Evolutionary conservation across 2,329 filamentous ascomycete species (phyloP).

Genomic region (Aspergillus arachidicola): DNA sequence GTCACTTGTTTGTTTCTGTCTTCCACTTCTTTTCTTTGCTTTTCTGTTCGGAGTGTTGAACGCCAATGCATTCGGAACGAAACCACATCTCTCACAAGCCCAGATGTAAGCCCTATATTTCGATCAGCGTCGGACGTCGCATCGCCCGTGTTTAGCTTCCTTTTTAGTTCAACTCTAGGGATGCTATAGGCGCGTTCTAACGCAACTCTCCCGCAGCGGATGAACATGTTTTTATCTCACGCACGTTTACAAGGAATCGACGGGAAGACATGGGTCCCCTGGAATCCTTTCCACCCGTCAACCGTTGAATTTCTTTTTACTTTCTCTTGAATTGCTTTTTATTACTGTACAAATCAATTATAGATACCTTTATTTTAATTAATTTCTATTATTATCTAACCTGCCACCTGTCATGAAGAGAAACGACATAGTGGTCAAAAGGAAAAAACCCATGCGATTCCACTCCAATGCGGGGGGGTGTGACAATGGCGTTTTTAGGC

Average conservation of each 20-base stretch:
- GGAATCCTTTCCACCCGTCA: constrained; percentile 12
- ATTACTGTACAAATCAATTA: constrained; percentile 1
- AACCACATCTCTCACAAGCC: background rate
- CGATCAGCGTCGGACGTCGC: constrained; percentile 5
- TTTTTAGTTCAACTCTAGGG: constrained; percentile 6
- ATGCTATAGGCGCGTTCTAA: constrained; percentile 12
- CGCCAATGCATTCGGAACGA: background rate
- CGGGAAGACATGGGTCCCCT: constrained; percentile 25
- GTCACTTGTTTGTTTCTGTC: background rate
- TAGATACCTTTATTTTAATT: background rate
- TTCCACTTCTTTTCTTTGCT: background rate
- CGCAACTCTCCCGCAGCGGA: constrained; percentile 14
- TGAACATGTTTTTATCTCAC: constrained; percentile 12
- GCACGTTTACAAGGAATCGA: constrained; percentile 24
- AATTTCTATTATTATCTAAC: background rate
- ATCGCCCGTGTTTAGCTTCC: constrained; percentile 5
- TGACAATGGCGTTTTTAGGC: constrained; percentile 3
- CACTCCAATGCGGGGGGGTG: background rate
- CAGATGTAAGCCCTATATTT: constrained; percentile 1
- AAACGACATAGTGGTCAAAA: background rate
- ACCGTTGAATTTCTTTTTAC: constrained; percentile 7
- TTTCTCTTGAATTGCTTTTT: background rate
- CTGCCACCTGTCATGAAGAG: constrained; percentile 13
- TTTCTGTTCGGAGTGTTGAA: background rate
- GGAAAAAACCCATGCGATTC: background rate